These are phyloP conservation scores for Microsporum canis DNA, from an alignment of 2,329 filamentous ascomycete genomes.

Conservation along the genomic window DNA sequence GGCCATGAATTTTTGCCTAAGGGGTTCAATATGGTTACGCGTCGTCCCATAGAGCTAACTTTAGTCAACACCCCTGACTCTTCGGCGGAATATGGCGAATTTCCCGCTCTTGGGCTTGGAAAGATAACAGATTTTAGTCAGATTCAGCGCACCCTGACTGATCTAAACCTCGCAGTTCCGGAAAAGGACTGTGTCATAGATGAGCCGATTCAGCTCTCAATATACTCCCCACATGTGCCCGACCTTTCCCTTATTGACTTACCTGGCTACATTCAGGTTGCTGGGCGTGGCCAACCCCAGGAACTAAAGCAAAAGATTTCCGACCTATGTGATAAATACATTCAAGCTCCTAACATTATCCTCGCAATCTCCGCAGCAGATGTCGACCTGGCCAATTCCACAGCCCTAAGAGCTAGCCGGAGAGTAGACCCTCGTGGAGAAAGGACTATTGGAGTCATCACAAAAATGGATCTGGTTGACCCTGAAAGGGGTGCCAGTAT, in stretches of 20 bases:
- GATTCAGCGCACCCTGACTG: constrained; percentile 86
- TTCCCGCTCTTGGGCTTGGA: constrained; percentile 78
- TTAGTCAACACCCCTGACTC: constrained; percentile 88
- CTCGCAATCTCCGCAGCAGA: constrained; percentile 95
- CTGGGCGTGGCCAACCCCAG: constrained; percentile 76
- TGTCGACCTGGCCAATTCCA: constrained; percentile 93
- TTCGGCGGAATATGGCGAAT: constrained; percentile 85
- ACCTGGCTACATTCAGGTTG: constrained; percentile 94
- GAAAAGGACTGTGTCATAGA: constrained; percentile 87
- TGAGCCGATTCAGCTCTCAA: constrained; percentile 89
- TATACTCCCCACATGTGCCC: constrained; percentile 90
- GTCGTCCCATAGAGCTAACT: constrained; percentile 88
- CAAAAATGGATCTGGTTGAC: constrained; percentile 97
- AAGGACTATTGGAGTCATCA: constrained; percentile 95
- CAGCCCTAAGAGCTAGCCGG: constrained; percentile 76
- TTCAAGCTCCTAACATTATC: constrained; percentile 90
- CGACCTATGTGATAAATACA: constrained; percentile 96
- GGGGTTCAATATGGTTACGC: constrained; percentile 96
- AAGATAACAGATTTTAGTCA: constrained; percentile 78
- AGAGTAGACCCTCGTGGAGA: constrained; percentile 90
- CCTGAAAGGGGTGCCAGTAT: constrained; percentile 65
- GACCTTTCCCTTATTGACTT: constrained; percentile 93
- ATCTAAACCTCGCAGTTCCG: constrained; percentile 86
- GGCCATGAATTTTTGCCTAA: constrained; percentile 97
- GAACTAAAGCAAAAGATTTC: constrained; percentile 93